Percentiles rank a stretch among this genome's conserved stretches.
Conservation (phyloP, 2,329 filamentous ascomycete genomes). For the Neoarthrinium moseri region DNA sequence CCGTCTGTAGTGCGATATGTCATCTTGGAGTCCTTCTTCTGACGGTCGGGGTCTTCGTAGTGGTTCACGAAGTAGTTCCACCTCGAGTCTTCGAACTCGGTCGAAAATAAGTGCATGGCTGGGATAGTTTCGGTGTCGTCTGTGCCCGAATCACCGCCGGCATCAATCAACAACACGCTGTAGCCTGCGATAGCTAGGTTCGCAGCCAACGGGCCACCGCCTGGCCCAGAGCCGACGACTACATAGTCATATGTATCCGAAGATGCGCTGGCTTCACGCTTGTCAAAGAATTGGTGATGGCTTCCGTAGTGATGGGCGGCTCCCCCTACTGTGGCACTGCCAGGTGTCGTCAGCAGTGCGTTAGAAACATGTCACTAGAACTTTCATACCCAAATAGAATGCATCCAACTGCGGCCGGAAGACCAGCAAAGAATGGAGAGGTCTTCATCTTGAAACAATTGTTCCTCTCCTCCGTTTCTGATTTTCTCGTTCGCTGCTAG, state of each 20-base stretch:
- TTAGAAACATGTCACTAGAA: not conserved
- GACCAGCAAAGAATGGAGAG: not conserved
- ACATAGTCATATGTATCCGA: conserved; percentile 45
- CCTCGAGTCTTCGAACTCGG: conserved; percentile 21
- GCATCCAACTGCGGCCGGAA: not conserved
- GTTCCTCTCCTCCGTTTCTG: too few relatives aligned
- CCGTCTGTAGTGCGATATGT: conserved; percentile 35
- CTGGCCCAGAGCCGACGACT: conserved; percentile 49
- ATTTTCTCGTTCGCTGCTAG: too few relatives aligned
- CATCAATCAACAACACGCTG: conserved; percentile 51
- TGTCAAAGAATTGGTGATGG: not conserved
- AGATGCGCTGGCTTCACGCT: not conserved
- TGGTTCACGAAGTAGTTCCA: conserved; percentile 66
- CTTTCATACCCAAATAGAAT: not conserved
- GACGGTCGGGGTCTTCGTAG: conserved; percentile 48
- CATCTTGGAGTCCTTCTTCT: conserved; percentile 51
- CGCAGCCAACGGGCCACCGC: conserved; percentile 47
- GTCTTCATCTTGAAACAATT: not conserved
- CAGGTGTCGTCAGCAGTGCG: too few relatives aligned
- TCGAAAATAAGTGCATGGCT: conserved; percentile 18
- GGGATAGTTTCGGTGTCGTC: conserved; percentile 22
- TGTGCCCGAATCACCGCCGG: conserved; percentile 29
- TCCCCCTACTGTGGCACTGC: not conserved
- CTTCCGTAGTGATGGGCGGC: not conserved
- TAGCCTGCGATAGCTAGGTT: conserved; percentile 49